Evolutionary conservation across 129 eudicot genomes (phyloP), one percentile per base, ranked within the genome.

Genomic region (Deinandra increscens): DNA sequence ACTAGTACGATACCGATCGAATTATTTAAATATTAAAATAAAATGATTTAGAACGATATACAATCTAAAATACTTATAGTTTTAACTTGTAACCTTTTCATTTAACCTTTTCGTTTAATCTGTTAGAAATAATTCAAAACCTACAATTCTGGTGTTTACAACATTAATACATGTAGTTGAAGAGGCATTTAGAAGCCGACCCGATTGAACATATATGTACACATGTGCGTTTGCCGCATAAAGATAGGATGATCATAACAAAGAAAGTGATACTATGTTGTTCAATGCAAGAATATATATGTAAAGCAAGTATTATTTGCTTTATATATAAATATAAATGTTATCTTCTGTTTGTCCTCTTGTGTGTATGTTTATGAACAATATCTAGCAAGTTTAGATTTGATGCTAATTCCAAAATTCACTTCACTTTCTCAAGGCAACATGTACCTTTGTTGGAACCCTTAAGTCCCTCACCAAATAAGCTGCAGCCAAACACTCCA

Each of bases 101-200:
- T n/a, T n/a, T n/a, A n/a, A n/a, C n/a, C n/a, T n/a, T n/a, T n/a
- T n/a, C n/a, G n/a, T n/a, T n/a, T n/a, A n/a, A n/a, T n/a, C n/a
- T n/a, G n/a, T n/a, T 43, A 12, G n/a, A 3, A 9, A 43, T 43
- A 43, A 43, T 43, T 43, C 4, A 43, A 44, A 54, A 4, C n/a
- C 51, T 33, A 10, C 15, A 26, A 60, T 15, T 45, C 9, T 67
- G 10, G 8, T 12, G 48, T 67, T 4, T 9, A 61, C 33, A 45
- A 26, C 31, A 26, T 26, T 3, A 26, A 26, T 26, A 26, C 31
- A 2, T 22, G 41, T 38, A 18, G 45, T 38, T 26, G 65, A 43
- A 69, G 75, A 50, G 61, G 70, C 81, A 60, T 60, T 76, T 76
- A 20, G 81, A 69, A 76, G 59, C 71, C 81, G 76, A 76, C 75